A percentile compares a stretch with the other conserved stretches of the same genome.
Evolutionary conservation across 805 yeast species (phyloP).

Genomic region (Sporopachydermia lactativora): DNA sequence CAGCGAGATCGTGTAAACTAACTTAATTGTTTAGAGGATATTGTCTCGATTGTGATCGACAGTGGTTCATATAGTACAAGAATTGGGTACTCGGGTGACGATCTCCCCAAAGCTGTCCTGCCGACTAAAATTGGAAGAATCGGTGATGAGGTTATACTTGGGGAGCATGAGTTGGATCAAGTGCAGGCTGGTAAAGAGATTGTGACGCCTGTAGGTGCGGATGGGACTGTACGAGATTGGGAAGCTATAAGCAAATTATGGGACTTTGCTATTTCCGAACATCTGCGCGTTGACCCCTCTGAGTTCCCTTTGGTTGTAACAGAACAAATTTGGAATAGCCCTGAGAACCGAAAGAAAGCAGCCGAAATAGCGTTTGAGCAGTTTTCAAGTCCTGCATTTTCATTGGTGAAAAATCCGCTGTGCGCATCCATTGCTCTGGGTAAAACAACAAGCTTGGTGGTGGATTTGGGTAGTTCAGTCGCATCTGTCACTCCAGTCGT

Average conservation of each 20-base stretch:
- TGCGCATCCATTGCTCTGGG: conserved; percentile 40
- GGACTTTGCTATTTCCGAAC: conserved; percentile 42
- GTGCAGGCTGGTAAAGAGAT: conserved; percentile 19
- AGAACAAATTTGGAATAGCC: conserved; percentile 59
- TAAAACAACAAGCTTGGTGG: conserved; percentile 60
- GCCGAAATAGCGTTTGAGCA: conserved; percentile 66
- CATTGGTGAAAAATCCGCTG: conserved; percentile 62
- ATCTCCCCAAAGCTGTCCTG: conserved; percentile 7
- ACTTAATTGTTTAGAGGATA: conserved; percentile 7
- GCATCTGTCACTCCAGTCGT: conserved; percentile 63
- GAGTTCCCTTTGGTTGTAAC: conserved; percentile 55
- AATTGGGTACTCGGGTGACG: conserved; percentile 6
- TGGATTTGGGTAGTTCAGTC: conserved; percentile 65
- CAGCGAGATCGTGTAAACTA: no score
- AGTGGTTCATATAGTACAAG: conserved; percentile 2
- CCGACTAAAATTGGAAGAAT: conserved; percentile 7
- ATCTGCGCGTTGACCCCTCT: conserved; percentile 30
- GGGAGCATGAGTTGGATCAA: conserved; percentile 28
- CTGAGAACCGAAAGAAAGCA: conserved; percentile 39
- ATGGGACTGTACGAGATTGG: conserved; percentile 34
- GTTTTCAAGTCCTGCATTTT: conserved; percentile 61
- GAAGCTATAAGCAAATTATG: conserved; percentile 55
- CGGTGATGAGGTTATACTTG: conserved; percentile 14
- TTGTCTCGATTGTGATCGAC: conserved; percentile 4
- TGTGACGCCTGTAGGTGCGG: conserved; percentile 17